phyloP scores from a whole-genome alignment of 2,329 filamentous ascomycete species.

The Orbilia javanica region DNA sequence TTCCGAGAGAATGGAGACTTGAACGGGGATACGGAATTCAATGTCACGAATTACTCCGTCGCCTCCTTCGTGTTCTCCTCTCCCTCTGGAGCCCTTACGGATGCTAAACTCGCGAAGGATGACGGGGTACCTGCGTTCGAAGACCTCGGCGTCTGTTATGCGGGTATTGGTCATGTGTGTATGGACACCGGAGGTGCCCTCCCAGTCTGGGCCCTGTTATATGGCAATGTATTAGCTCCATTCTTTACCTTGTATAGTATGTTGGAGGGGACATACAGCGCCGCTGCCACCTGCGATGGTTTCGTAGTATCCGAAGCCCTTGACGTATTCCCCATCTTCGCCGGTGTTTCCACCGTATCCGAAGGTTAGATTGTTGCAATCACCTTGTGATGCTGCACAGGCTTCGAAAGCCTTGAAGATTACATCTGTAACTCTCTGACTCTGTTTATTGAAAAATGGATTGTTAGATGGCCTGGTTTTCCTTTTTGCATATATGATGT shows the following conservation, averaged over 20 bases:
- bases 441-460: conserved; percentile 63
- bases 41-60: conserved; percentile 83
- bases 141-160: conserved; percentile 83
- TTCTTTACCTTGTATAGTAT: too few relatives aligned
- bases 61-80: conserved; percentile 77
- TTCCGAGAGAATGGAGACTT: conserved; percentile 83
- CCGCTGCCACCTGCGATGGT: conserved; percentile 84
- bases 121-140: conserved; percentile 82
- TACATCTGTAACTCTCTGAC: conserved; percentile 84
- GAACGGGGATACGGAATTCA: conserved; percentile 81
- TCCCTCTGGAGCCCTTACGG: conserved; percentile 73
- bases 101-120: conserved; percentile 78
- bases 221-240: neutral
- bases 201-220: conserved; percentile 73
- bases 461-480: neutral
- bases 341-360: conserved; percentile 77
- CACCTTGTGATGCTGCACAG: conserved; percentile 82
- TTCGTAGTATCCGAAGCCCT: conserved; percentile 88
- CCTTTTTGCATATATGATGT: neutral
- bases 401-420: conserved; percentile 84
- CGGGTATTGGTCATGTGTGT: conserved; percentile 89
- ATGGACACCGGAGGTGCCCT: conserved; percentile 81
- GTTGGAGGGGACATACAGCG: conserved; percentile 65
- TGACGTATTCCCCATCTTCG: conserved; percentile 71
- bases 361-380: conserved; percentile 87